Evolutionary conservation across 2,329 filamentous ascomycete species (phyloP).

Genomic region (Pseudogymnoascus sp.): DNA sequence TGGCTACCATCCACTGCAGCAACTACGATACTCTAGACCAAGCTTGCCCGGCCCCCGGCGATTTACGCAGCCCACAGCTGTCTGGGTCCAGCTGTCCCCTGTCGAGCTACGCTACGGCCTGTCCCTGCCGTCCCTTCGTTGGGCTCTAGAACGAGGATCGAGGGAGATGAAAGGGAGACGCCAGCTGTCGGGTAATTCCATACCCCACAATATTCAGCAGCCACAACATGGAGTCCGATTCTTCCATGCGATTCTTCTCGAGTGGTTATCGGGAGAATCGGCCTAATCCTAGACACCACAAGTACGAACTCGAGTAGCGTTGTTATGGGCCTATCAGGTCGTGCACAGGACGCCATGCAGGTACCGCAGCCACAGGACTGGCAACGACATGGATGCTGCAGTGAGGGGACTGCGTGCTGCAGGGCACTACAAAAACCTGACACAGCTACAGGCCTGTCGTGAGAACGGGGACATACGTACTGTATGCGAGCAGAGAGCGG

Average conservation of each 20-base stretch:
- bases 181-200: neutral
- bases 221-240: neutral
- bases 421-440: neutral
- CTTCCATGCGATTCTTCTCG: neutral
- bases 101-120: neutral
- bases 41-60: neutral
- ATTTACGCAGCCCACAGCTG: neutral
- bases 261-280: neutral
- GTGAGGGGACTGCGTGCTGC: neutral
- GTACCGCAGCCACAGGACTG: conserved; percentile 4
- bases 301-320: neutral
- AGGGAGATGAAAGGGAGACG: conserved; percentile 1
- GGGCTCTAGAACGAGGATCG: neutral
- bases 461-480: neutral
- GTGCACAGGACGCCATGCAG: neutral
- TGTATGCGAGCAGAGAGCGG: neutral
- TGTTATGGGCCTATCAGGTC: neutral
- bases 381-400: conserved; percentile 2
- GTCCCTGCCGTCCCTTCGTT: neutral
- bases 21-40: conserved; percentile 4
- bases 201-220: conserved; percentile 3
- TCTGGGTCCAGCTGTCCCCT: neutral
- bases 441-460: neutral
- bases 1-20: neutral
- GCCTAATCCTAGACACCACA: neutral